Percentiles rank a stretch among this genome's conserved stretches.
phyloP scores from a whole-genome alignment of 2,329 filamentous ascomycete genomes.

The Neofusicoccum ribis region DNA sequence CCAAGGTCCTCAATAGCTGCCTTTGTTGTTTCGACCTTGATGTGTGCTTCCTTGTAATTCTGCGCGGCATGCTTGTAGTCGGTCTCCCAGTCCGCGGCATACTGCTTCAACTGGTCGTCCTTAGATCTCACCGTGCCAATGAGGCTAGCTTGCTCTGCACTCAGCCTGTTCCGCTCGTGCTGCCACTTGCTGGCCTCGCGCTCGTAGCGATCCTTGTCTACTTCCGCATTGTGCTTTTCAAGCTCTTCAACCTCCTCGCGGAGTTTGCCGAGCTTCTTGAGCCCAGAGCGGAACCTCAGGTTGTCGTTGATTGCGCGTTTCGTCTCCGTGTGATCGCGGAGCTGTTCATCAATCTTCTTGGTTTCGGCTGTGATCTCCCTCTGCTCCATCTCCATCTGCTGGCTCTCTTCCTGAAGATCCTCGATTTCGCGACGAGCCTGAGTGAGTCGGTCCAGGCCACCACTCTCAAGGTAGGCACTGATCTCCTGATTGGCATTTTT shows the following conservation, averaged over 20 bases:
- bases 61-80: slow-evolving; percentile 81
- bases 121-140: slow-evolving; percentile 81
- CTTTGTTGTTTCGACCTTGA: slow-evolving; percentile 87
- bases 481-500: slow-evolving; percentile 76
- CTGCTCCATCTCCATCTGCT: slow-evolving; percentile 67
- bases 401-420: slow-evolving; percentile 65
- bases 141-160: slow-evolving; percentile 71
- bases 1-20: slow-evolving; percentile 88
- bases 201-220: slow-evolving; percentile 75
- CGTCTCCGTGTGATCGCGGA: slow-evolving; percentile 76
- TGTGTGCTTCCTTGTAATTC: slow-evolving; percentile 83
- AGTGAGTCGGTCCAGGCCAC: slow-evolving; percentile 70
- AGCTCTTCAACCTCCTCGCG: slow-evolving; percentile 71
- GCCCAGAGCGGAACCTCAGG: slow-evolving; percentile 76
- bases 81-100: slow-evolving; percentile 77
- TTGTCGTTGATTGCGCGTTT: slow-evolving; percentile 90
- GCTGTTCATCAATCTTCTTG: slow-evolving; percentile 75
- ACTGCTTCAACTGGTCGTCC: slow-evolving; percentile 72
- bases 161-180: slow-evolving; percentile 65
- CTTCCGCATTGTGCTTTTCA: slow-evolving; percentile 75
- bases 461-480: slow-evolving; percentile 72
- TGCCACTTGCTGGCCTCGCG: slow-evolving; percentile 69
- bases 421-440: slow-evolving; percentile 70
- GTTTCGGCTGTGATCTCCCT: slow-evolving; percentile 65
- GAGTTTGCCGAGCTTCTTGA: slow-evolving; percentile 67